Percentiles rank a stretch among this genome's conserved stretches.
phyloP scores from a whole-genome alignment of 257 asterid genomes.

The Solanum gandarillasii region DNA sequence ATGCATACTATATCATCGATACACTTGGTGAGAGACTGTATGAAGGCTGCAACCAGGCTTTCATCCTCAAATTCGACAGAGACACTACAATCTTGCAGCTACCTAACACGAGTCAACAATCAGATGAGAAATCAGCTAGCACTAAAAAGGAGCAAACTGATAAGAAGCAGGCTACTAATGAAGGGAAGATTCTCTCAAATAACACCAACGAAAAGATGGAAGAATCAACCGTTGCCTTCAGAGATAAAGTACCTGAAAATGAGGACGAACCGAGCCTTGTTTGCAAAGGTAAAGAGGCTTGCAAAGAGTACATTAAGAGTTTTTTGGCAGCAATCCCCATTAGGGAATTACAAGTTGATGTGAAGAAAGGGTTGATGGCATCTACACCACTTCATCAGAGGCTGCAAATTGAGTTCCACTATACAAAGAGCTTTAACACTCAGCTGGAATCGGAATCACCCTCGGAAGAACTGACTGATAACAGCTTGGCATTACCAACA shows the following conservation, averaged over 20 bases:
- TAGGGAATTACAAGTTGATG: constrained; percentile 45
- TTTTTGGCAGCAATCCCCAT: constrained; percentile 64
- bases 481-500: not conserved
- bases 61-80: constrained; percentile 56
- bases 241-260: constrained; percentile 2
- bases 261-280: not conserved
- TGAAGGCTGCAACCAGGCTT: constrained; percentile 85
- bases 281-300: constrained; percentile 42
- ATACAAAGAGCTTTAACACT: constrained; percentile 15
- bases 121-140: constrained; percentile 13
- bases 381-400: constrained; percentile 54
- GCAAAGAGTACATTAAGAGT: constrained; percentile 58
- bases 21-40: constrained; percentile 80
- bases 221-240: constrained; percentile 18
- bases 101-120: constrained; percentile 10
- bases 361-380: constrained; percentile 43
- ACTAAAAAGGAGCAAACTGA: constrained; percentile 7
- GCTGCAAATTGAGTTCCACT: constrained; percentile 61
- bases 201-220: constrained; percentile 7
- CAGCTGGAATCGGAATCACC: constrained; percentile 6
- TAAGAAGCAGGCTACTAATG: constrained; percentile 6
- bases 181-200: not conserved
- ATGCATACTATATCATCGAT: constrained; percentile 65
- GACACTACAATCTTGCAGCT: constrained; percentile 35
- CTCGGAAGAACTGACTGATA: constrained; percentile 8